These are phyloP conservation scores for Pythium rishiriense DNA, from an alignment of 352 stramenopile species.

Conservation along the genomic window DNA sequence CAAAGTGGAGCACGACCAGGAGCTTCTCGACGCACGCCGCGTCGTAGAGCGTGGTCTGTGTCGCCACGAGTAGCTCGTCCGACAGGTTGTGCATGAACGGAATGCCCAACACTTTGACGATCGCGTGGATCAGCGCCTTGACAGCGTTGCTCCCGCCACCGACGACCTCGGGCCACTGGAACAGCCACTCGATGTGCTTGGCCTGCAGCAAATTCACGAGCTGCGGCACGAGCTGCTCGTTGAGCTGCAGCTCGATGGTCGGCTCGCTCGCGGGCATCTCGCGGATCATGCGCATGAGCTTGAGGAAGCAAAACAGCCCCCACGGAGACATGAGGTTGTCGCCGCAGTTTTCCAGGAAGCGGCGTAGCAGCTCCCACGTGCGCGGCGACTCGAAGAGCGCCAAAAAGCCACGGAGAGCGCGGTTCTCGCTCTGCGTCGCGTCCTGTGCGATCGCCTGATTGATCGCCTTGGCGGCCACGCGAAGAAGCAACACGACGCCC, in stretches of 20 bases:
- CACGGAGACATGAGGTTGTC: conserved; percentile 75
- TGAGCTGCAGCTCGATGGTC: conserved; percentile 48
- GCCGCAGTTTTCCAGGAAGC: conserved; percentile 32
- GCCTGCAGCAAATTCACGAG: conserved; percentile 60
- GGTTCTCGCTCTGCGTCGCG: not conserved
- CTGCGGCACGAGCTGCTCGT: conserved; percentile 55
- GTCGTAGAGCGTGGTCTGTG: conserved; percentile 77
- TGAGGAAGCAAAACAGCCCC: conserved; percentile 85
- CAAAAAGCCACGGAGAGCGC: conserved; percentile 44
- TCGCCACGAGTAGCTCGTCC: conserved; percentile 64
- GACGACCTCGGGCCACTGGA: conserved; percentile 76
- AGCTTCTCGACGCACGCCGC: conserved; percentile 63
- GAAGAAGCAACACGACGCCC: conserved; percentile 63
- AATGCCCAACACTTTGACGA: conserved; percentile 86
- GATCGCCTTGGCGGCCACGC: conserved; percentile 55
- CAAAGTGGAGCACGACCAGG: conserved; percentile 60
- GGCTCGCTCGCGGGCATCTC: conserved; percentile 58
- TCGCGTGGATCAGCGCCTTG: conserved; percentile 78
- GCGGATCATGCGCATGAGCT: conserved; percentile 69
- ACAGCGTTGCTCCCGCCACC: conserved; percentile 79
- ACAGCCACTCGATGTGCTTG: conserved; percentile 60
- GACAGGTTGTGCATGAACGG: conserved; percentile 68
- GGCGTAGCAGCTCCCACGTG: conserved; percentile 39
- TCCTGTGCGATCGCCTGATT: conserved; percentile 20
- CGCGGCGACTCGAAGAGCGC: conserved; percentile 46